A percentile compares a stretch with the other conserved stretches of the same genome.
Conservation (phyloP, 2,329 filamentous ascomycete genomes). For the Mollisiaceae sp. region DNA sequence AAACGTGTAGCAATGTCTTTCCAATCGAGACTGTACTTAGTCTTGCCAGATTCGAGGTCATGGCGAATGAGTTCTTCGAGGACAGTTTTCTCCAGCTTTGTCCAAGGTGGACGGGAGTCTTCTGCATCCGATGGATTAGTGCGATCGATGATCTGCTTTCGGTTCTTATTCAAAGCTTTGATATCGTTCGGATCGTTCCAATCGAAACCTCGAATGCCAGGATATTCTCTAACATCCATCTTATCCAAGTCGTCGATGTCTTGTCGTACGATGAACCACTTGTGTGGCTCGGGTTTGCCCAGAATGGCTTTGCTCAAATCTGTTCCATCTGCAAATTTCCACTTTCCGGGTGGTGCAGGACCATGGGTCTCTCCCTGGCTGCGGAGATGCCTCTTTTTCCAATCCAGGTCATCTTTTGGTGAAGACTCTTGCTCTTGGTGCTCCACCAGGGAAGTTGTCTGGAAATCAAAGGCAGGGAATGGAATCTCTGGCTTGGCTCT, state of each 20-base stretch:
- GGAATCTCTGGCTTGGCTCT: background rate
- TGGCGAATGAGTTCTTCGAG: constrained; percentile 10
- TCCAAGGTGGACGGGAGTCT: constrained; percentile 10
- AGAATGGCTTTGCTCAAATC: constrained; percentile 5
- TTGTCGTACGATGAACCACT: constrained; percentile 25
- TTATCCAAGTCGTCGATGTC: constrained; percentile 1
- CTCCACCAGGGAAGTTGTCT: too few relatives aligned
- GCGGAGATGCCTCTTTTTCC: background rate
- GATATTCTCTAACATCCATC: constrained; percentile 20
- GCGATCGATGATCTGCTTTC: constrained; percentile 15
- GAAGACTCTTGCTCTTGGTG: too few relatives aligned
- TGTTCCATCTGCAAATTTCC: constrained; percentile 23
- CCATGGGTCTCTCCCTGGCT: background rate
- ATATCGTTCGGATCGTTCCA: constrained; percentile 20
- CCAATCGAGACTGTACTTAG: constrained; percentile 13
- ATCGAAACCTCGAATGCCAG: constrained; percentile 16
- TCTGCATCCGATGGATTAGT: background rate
- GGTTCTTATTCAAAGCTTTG: constrained; percentile 18
- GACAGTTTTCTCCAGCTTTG: constrained; percentile 16
- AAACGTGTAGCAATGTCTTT: constrained; percentile 7
- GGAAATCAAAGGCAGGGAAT: background rate
- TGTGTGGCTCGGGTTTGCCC: constrained; percentile 18
- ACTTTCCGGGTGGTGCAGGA: constrained; percentile 7
- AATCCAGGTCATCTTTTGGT: background rate
- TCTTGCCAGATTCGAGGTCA: constrained; percentile 1